Percentiles rank a stretch among this genome's conserved stretches.
Conservation (phyloP, 192 early-diverging fungal species). For the Kappamyces sp. region DNA sequence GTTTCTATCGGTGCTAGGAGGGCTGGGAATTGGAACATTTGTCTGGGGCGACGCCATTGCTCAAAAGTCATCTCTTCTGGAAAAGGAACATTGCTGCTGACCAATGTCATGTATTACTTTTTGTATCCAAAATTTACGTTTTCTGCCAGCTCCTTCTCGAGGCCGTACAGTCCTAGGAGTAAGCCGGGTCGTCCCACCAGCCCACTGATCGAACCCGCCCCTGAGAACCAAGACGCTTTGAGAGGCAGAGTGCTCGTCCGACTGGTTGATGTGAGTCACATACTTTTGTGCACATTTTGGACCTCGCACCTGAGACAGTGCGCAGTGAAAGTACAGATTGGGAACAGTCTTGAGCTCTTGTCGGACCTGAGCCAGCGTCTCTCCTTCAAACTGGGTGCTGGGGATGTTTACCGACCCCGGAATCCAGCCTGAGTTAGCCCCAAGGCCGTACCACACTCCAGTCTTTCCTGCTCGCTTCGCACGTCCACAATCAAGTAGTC, state of each 20-base stretch:
- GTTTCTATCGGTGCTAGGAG: slow-evolving; percentile 46
- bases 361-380: neutral
- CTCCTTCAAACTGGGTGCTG: neutral
- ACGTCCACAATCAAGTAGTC: slow-evolving; percentile 15
- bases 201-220: too few relatives aligned
- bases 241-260: neutral
- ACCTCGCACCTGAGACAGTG: slow-evolving; percentile 15
- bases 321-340: slow-evolving; percentile 10
- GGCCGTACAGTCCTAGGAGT: too few relatives aligned
- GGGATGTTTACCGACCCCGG: slow-evolving; percentile 6
- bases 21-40: slow-evolving; percentile 43
- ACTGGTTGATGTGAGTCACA: slow-evolving; percentile 2
- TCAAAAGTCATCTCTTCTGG: neutral
- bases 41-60: neutral
- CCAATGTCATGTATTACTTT: neutral
- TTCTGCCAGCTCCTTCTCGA: too few relatives aligned
- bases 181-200: too few relatives aligned
- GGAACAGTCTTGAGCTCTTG: neutral
- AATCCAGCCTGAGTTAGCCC: slow-evolving; percentile 3
- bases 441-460: neutral
- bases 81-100: slow-evolving; percentile 1
- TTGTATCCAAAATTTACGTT: too few relatives aligned
- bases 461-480: neutral
- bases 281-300: slow-evolving; percentile 16
- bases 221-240: slow-evolving; percentile 7